Evolutionary conservation across 306 rosid species (phyloP).

Genomic region (Chamaecrista fasciculata): DNA sequence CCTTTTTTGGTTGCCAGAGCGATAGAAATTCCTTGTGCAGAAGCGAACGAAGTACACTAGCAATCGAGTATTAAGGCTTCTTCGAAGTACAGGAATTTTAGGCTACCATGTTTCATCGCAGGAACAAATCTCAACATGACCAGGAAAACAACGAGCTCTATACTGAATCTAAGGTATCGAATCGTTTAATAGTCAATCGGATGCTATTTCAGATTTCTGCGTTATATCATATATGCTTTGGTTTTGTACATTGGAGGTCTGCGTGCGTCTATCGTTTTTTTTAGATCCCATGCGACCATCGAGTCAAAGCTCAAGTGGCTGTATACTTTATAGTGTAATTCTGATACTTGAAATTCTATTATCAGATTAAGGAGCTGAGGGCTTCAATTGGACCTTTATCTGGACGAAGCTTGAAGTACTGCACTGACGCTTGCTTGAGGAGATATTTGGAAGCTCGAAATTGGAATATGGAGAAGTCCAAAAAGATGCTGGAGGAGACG

Average conservation of each 20-base stretch:
- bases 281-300: no score
- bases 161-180: constrained; percentile 39
- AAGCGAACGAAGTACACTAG: constrained; percentile 9
- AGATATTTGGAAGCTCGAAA: constrained; percentile 80
- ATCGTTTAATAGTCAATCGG: neutral
- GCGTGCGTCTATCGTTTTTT: neutral
- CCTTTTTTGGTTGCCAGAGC: neutral
- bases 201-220: neutral
- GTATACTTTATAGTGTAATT: neutral
- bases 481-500: constrained; percentile 76
- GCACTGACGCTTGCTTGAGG: constrained; percentile 63
- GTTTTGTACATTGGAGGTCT: neutral
- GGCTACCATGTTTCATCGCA: constrained; percentile 38
- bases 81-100: constrained; percentile 15
- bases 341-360: constrained; percentile 2
- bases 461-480: constrained; percentile 77
- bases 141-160: constrained; percentile 30
- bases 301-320: neutral
- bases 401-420: constrained; percentile 61
- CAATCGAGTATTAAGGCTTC: neutral
- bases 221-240: neutral
- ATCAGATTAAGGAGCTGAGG: constrained; percentile 68
- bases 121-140: constrained; percentile 35
- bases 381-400: constrained; percentile 65
- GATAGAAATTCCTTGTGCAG: constrained; percentile 21